Evolutionary conservation across 1,284 basidiomycete species (phyloP).

Genomic region (Ustilago crameri): DNA sequence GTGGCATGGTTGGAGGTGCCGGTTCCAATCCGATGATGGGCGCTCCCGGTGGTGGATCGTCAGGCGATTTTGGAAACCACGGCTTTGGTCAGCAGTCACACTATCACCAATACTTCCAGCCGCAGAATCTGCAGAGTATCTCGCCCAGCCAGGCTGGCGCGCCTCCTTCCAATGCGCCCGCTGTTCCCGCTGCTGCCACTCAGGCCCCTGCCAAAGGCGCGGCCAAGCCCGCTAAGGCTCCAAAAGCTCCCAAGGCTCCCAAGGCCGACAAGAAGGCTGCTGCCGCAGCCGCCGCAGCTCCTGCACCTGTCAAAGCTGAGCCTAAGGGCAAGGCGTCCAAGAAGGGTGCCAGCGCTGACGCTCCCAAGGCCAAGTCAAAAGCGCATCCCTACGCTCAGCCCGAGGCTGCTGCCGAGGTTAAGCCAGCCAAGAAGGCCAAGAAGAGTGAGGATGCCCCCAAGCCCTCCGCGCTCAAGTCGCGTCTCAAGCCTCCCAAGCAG

Average conservation of each 20-base stretch:
- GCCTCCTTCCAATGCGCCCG: constrained; percentile 30
- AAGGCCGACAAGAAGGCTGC: constrained; percentile 41
- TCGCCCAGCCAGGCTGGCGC: constrained; percentile 49
- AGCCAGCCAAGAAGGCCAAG: constrained; percentile 49
- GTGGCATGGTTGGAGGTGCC: constrained; percentile 48
- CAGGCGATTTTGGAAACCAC: constrained; percentile 42
- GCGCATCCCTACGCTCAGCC: constrained; percentile 47
- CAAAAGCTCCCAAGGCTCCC: constrained; percentile 39
- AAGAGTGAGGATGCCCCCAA: constrained; percentile 62
- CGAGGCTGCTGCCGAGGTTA: constrained; percentile 31
- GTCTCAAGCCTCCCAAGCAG: constrained; percentile 86
- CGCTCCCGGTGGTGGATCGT: constrained; percentile 42
- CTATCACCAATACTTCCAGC: constrained; percentile 54
- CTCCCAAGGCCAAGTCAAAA: constrained; percentile 44
- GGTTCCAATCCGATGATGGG: constrained; percentile 55
- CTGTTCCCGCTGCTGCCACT: constrained; percentile 25
- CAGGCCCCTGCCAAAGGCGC: constrained; percentile 27
- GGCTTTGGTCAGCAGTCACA: constrained; percentile 52
- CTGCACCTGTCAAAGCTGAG: constrained; percentile 30
- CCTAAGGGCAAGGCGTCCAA: constrained; percentile 41
- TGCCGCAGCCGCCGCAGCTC: constrained; percentile 20
- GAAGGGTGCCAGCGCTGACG: constrained; percentile 49
- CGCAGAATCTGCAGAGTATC: constrained; percentile 46
- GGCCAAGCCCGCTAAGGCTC: constrained; percentile 33
- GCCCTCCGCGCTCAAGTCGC: constrained; percentile 69